Conservation (phyloP, 108 stramenopile species). For the Asterionellopsis glacialis region DNA sequence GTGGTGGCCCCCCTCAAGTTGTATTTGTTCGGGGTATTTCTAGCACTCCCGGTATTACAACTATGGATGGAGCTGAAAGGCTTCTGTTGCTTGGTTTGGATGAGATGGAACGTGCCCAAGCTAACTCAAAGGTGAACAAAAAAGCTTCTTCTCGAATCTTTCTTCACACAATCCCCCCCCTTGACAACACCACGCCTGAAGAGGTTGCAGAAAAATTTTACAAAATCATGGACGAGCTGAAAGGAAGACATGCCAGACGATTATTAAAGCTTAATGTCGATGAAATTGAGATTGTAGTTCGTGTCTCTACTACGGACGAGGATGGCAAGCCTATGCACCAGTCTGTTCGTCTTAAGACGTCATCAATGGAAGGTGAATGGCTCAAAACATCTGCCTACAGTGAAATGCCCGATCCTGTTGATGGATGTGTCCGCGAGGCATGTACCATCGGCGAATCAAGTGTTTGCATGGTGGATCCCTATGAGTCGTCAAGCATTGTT, state of each 20-base stretch:
- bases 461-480: conserved; percentile 91
- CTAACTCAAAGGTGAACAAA: conserved; percentile 83
- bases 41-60: conserved; percentile 79
- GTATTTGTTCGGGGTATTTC: conserved; percentile 92
- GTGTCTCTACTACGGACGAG: conserved; percentile 48
- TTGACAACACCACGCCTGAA: conserved; percentile 59
- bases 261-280: conserved; percentile 93
- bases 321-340: conserved; percentile 62
- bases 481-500: conserved; percentile 81
- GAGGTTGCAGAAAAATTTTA: conserved; percentile 68
- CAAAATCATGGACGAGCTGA: conserved; percentile 61
- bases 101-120: conserved; percentile 91
- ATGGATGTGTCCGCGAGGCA: conserved; percentile 89
- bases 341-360: conserved; percentile 91
- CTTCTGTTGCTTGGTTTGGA: conserved; percentile 88
- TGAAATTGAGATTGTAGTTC: conserved; percentile 96
- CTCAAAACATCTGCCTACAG: conserved; percentile 87
- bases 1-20: conserved; percentile 81
- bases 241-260: conserved; percentile 82
- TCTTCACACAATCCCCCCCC: conserved; percentile 87
- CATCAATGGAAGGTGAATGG: conserved; percentile 93
- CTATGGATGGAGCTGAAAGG: conserved; percentile 58
- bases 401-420: conserved; percentile 90
- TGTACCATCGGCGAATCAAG: conserved; percentile 74
- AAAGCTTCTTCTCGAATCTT: conserved; percentile 93